Conservation (phyloP, 2,329 filamentous ascomycete species). For the Cytospora leucostoma region DNA sequence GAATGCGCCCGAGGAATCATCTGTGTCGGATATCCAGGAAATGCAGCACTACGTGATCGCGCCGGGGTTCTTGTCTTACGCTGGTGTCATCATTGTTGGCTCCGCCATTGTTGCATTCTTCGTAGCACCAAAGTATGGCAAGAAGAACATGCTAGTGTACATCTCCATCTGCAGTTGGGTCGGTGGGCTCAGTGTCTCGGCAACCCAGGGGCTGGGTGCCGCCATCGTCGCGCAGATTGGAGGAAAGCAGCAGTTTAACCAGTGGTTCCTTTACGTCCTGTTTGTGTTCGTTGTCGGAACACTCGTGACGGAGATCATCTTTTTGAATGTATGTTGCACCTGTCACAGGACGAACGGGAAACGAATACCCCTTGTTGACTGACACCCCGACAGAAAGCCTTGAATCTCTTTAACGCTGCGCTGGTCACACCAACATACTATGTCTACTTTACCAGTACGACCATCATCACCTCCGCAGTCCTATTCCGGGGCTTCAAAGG, state of each 20-base stretch:
- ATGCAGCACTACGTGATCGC: slow-evolving; percentile 87
- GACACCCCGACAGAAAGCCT: slow-evolving; percentile 73
- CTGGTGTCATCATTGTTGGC: slow-evolving; percentile 78
- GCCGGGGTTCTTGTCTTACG: slow-evolving; percentile 83
- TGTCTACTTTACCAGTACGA: slow-evolving; percentile 95
- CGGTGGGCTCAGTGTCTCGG: slow-evolving; percentile 90
- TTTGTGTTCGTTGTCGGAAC: slow-evolving; percentile 90
- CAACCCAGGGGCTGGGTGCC: slow-evolving; percentile 88
- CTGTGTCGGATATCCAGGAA: slow-evolving; percentile 84
- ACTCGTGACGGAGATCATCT: slow-evolving; percentile 90
- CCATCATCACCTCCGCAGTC: slow-evolving; percentile 90
- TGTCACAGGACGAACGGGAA: neutral
- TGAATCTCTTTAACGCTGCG: slow-evolving; percentile 95
- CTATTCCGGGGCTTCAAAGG: slow-evolving; percentile 95
- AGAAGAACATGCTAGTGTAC: slow-evolving; percentile 97
- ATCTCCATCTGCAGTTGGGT: slow-evolving; percentile 94
- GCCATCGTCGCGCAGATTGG: slow-evolving; percentile 85
- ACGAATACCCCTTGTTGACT: slow-evolving; percentile 11
- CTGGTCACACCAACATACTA: slow-evolving; percentile 98
- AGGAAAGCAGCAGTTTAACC: slow-evolving; percentile 86
- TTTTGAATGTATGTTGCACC: slow-evolving; percentile 77
- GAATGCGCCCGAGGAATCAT: slow-evolving; percentile 85
- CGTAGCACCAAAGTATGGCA: slow-evolving; percentile 84
- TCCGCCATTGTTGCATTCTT: slow-evolving; percentile 74
- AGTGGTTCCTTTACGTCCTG: slow-evolving; percentile 95